Evolutionary conservation across 345 rosid species (phyloP), one percentile per base, ranked within the genome.

Genomic region (Syzygium aqueum): DNA sequence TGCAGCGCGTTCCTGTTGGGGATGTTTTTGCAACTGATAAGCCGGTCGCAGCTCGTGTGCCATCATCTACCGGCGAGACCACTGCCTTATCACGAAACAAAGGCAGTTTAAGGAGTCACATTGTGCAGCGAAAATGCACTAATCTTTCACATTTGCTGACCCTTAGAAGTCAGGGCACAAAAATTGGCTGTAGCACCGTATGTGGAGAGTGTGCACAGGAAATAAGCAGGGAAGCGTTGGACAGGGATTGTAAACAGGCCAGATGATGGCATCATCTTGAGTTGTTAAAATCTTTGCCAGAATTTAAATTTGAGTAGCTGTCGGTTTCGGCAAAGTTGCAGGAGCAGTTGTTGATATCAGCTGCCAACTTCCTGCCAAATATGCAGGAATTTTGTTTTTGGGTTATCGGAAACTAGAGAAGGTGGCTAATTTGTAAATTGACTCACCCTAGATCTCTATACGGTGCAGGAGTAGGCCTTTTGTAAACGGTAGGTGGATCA

Each of bases 151-250:
- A 98, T 87, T 63, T 94, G 90, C 96, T 96, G 86, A 98, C 99
- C 30, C 98, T 98, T 73, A 91, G 98, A 93, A 96, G 97, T 91
- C 99, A 98, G 90, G 94, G 97, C 33, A 94, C 91, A 65, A 98
- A 94, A 91, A 23, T 28, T 1, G 99, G 99, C 51, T 93, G 95
- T 89, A 91, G 92, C 84, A 96, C 99, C 3, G 90, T 98, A 8
- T 98, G 99, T 54, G 99, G 99, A 86, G 99, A 94, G 89, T 98
- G 99, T 73, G 99, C 97, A 13, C 93, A 91, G 78, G 97, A 93
- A 90, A 91, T 98, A 86, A 92, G 92, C 50, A 95, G 99, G 99
- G 99, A 95, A 85, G 89, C 91, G 51, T 87, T 95, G 65, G 91
- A 84, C 40, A 86, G 91, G 87, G 94, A 92, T 84, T 51, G 53